Evolutionary conservation across 192 early-diverging fungal species (phyloP), one percentile per base, ranked within the genome.

Genomic region (Umbelopsis isabellina): DNA sequence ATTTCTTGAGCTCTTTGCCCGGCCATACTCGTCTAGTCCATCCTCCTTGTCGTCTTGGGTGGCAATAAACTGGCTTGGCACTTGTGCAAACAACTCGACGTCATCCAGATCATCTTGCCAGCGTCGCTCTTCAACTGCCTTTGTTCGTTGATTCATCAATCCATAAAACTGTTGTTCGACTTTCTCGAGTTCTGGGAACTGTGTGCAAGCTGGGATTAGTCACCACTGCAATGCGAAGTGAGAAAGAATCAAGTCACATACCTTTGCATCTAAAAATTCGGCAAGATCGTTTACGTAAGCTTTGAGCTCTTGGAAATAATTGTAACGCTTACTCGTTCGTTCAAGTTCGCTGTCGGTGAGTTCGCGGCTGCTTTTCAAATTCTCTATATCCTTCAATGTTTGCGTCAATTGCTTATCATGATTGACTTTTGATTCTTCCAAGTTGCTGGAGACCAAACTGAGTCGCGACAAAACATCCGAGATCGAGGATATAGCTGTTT

Each of bases 221-320:
- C 5, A 41, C 5, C 15, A 51, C 11, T 23, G 10, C 15, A 51
- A 16, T n/a, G 20, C 49, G 0, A 27, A 7, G n/a, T n/a, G 15
- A 68, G 25, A 46, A 46, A 49, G 27, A 45, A 22, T 30, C 10
- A 25, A 50, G 10, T 51, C 25, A 41, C 48, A 64, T 66, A 83
- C 82, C 72, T 88, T 88, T 52, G 75, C 80, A 68, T 88, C 86
- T 35, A 86, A 77, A 49, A 88, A 83, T 21, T 82, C 81, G 1
- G 77, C 84, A 49, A 88, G 66, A 66, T 86, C 79, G 10, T 81
- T 75, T 25, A 83, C 76, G 61, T 77, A 85, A 1, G 77, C 73
- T 30, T 74, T 75, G 10, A 86, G 64, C 35, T 83, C 77, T 35
- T 86, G 84, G 65, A 82, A 88, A 66, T 86, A 88, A 16, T 77